Percentiles rank a stretch among this genome's conserved stretches.
Evolutionary conservation across 1,139 yeast species (phyloP).

Genomic region (Yamadazyma songkhlaensis): DNA sequence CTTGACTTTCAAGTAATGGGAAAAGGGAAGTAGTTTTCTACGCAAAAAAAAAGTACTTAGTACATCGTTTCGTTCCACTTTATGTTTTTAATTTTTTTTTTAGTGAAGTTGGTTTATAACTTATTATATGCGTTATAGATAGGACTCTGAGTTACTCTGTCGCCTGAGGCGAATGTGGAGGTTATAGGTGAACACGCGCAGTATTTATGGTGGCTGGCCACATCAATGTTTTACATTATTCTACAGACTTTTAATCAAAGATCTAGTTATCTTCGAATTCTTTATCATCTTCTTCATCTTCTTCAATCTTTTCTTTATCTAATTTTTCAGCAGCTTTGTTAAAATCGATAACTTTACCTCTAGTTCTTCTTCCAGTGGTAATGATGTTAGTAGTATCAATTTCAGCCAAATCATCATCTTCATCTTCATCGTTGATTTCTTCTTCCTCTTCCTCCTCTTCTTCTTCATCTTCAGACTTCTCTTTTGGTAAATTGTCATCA

Average conservation of each 20-base stretch:
- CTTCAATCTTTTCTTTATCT: slow-evolving; percentile 47
- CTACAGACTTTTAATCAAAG: too few relatives aligned
- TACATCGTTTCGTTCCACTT: slow-evolving; percentile 3
- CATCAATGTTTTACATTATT: too few relatives aligned
- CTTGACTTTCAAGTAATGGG: background rate
- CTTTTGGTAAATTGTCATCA: slow-evolving; percentile 47
- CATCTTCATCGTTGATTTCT: slow-evolving; percentile 51
- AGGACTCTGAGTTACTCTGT: too few relatives aligned
- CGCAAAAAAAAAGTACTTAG: background rate
- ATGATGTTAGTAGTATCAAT: slow-evolving; percentile 85
- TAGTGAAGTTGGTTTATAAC: slow-evolving; percentile 7
- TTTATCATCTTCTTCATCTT: slow-evolving; percentile 49
- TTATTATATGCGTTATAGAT: slow-evolving; percentile 8
- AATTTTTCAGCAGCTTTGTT: slow-evolving; percentile 78
- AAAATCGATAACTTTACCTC: slow-evolving; percentile 87
- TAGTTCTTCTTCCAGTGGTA: slow-evolving; percentile 81
- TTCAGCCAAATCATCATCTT: slow-evolving; percentile 79
- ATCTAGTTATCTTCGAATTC: slow-evolving; percentile 23
- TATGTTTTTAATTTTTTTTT: slow-evolving; percentile 11
- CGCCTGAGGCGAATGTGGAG: too few relatives aligned
- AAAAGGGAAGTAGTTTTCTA: background rate
- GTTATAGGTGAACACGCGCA: too few relatives aligned
- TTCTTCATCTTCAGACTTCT: slow-evolving; percentile 37
- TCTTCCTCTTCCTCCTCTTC: slow-evolving; percentile 57
- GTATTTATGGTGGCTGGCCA: too few relatives aligned